Conservation (phyloP, 2,329 filamentous ascomycete genomes). For the Capronia coronata region DNA sequence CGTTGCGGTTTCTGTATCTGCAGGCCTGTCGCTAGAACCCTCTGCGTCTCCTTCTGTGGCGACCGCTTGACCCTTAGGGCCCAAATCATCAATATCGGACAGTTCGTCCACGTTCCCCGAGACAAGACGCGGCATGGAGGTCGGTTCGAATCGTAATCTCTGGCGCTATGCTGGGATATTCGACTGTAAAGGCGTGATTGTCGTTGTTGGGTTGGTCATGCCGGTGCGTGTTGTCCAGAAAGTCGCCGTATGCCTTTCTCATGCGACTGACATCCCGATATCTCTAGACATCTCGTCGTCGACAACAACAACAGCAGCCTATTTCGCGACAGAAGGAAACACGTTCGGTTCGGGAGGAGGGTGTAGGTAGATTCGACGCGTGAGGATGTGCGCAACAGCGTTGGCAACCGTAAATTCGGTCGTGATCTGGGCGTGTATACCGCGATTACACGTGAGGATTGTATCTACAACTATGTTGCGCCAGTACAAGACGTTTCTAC, state of each 20-base stretch:
- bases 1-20: background rate
- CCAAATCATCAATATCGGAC: conserved; percentile 5
- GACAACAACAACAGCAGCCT: background rate
- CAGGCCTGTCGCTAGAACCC: background rate
- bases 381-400: conserved; percentile 11
- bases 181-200: background rate
- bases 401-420: background rate
- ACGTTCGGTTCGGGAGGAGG: conserved; percentile 2
- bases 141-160: background rate
- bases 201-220: background rate
- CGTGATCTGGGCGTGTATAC: background rate
- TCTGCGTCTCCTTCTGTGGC: background rate
- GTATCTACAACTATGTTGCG: conserved; percentile 3
- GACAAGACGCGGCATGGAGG: conserved; percentile 17
- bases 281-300: background rate
- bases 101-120: conserved; percentile 12
- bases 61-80: background rate
- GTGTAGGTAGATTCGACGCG: conserved; percentile 18
- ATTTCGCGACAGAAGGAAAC: conserved; percentile 1
- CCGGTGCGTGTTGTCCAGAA: background rate
- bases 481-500: background rate
- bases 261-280: background rate
- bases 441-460: conserved; percentile 17
- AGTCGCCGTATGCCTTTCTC: background rate
- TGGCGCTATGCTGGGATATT: background rate